Evolutionary conservation across 1,139 yeast genomes (phyloP), one percentile per base, ranked within the genome.

Genomic region (Pichia terricola): DNA sequence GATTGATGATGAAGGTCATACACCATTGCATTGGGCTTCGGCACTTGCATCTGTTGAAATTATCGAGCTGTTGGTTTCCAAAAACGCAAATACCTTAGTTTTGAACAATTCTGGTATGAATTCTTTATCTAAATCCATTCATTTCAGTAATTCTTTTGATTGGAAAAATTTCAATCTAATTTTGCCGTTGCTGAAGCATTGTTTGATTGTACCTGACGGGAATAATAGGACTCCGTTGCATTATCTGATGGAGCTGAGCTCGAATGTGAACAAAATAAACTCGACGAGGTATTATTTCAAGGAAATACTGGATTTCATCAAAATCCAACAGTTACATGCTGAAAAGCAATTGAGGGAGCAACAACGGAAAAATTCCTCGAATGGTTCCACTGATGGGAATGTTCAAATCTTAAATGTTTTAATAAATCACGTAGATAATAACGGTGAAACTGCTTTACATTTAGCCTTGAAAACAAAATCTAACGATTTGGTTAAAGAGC

Each of bases 1-100:
- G 5, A 86, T 91, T 39, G 98, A 91, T 58, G 94, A 86, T 53
- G 97, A 91, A 62, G 96, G 96, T 0, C 96, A 91, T 56, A 85
- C 96, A 0, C 88, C 96, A 1, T 73, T 91, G 52, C 97, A 91
- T 61, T 91, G 98, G 98, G 96, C 97, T 0, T 79, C 95, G 9
- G 88, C 97, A 0, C 82, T 91, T 70, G 96, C 96, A 7, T 81
- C 84, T 53, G 66, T 79, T 44, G 76, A 76, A 38, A 73, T 89
- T 60, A 77, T 88, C 42, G 85, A 81, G 52, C 66, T 86, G 26
- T 64, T 91, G 28, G 62, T 88, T 26, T 57, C 70, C 27, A 69
- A 75, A 22, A 88, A 91, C 6, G 95, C 95, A 2, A 82, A 85
- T 57, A 81, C 89, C 4, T 64, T 82, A 38, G 79, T 78, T 10